Evolutionary conservation across 2,329 filamentous ascomycete genomes (phyloP), one percentile per base, ranked within the genome.

Genomic region (Hansfordia pulvinata): DNA sequence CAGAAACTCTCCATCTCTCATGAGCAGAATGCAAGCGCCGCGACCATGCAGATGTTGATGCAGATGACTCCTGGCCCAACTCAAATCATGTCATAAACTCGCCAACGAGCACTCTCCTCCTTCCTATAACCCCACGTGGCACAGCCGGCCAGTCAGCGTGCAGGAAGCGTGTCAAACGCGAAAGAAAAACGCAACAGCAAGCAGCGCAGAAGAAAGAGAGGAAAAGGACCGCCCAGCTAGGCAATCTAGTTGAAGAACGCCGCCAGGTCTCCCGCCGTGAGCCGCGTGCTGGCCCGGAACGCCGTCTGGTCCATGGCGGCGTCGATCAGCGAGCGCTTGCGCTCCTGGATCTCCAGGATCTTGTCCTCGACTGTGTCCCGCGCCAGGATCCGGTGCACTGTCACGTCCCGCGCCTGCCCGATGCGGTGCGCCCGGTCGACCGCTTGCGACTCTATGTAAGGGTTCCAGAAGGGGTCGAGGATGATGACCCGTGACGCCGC

Each of bases 381-480:
- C 6, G 88, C 71, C 3, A 93, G 56, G 14, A 93, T 68, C 4
- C 83, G 76, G 46, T 93, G 84, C 2, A 94, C 77, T 29, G 73
- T 65, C 4, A 93, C 86, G 6, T 73, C 58, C 4, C 65, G 64
- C 37, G 63, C 56, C 53, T 94, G 86, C 1, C 85, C 85, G 38
- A 93, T 86, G 8, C 86, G 78, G 50, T 93, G 79, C 3, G 85
- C 82, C 13, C 86, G 78, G 47, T 93, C 86, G 26, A 93, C 76
- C 4, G 86, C 86, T 53, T 94, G 86, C 52, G 85, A 83, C 53
- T 93, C 86, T 25, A 92, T 79, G 45, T 79, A 93, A 0, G 85
- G 86, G 36, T 93, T 94, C 83, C 84, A 93, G 56, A 92, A 93
- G 0, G 85, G 85, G 46, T 93, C 85, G 44, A 93, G 73, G 36